Evolutionary conservation across 139 green algal species (phyloP).

Genomic region (Zygnema cylindricum): DNA sequence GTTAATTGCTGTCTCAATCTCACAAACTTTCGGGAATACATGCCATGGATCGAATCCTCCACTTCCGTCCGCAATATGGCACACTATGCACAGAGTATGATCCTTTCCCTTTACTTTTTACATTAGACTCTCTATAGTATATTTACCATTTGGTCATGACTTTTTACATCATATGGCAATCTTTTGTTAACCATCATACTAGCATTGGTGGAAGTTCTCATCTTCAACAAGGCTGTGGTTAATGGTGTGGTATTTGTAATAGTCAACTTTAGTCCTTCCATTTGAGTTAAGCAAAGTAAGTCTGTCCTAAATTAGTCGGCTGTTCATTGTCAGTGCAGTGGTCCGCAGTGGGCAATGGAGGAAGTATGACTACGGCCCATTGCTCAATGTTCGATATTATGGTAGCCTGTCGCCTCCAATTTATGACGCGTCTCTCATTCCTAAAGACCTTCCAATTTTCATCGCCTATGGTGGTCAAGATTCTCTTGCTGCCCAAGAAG

Average conservation of each 20-base stretch:
- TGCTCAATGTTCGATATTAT: slow-evolving; percentile 9
- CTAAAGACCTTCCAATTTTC: background rate
- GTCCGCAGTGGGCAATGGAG: slow-evolving; percentile 11
- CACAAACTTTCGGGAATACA: slow-evolving; percentile 34
- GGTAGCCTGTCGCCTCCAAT: background rate
- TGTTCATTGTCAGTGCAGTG: slow-evolving; percentile 37
- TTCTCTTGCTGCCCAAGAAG: background rate
- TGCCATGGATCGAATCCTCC: slow-evolving; percentile 32
- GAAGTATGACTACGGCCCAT: slow-evolving; percentile 37
- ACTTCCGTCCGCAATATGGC: slow-evolving; percentile 51
- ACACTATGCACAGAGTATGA: slow-evolving; percentile 46
- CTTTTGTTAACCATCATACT: too few relatives aligned
- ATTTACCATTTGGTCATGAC: too few relatives aligned
- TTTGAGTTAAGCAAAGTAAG: too few relatives aligned
- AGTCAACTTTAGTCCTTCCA: too few relatives aligned
- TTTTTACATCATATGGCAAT: too few relatives aligned
- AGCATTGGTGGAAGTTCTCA: too few relatives aligned
- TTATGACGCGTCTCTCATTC: slow-evolving; percentile 5
- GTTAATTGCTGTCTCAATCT: slow-evolving; percentile 48
- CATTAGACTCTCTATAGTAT: too few relatives aligned
- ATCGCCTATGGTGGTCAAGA: slow-evolving; percentile 32
- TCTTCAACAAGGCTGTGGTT: too few relatives aligned
- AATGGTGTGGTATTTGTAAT: too few relatives aligned
- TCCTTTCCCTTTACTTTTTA: too few relatives aligned
- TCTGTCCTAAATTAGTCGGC: too few relatives aligned